Evolutionary conservation across 2,329 filamentous ascomycete species (phyloP).

Genomic region (Colletotrichum spaethianum): DNA sequence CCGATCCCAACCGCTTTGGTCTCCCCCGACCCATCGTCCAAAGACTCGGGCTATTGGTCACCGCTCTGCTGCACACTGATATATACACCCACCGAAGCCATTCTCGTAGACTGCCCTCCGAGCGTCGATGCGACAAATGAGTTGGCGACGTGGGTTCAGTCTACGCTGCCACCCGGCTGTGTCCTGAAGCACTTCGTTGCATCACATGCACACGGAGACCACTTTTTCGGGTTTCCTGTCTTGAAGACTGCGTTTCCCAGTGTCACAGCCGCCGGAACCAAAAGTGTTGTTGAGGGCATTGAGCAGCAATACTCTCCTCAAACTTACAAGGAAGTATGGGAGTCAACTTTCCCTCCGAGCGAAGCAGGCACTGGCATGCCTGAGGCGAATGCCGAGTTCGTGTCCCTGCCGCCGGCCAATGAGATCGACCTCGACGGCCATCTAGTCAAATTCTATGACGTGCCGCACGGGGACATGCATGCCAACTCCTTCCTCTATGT

Average conservation of each 20-base stretch:
- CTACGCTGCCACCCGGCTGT: neutral
- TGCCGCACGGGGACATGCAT: constrained; percentile 5
- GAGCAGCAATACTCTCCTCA: constrained; percentile 1
- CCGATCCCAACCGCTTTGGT: neutral
- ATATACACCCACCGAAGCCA: neutral
- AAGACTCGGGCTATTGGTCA: constrained; percentile 8
- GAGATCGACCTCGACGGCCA: neutral
- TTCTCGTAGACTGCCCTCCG: constrained; percentile 4
- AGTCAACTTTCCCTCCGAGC: neutral
- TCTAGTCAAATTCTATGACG: neutral
- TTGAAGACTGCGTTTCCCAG: neutral
- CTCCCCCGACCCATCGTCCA: neutral
- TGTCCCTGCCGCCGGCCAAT: neutral
- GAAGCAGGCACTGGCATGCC: constrained; percentile 2
- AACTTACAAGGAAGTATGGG: neutral
- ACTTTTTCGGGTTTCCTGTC: constrained; percentile 6
- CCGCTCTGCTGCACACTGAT: constrained; percentile 4
- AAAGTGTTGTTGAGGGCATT: constrained; percentile 2
- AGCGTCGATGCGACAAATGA: neutral
- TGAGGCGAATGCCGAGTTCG: neutral
- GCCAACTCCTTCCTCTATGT: constrained; percentile 14
- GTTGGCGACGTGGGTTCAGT: neutral
- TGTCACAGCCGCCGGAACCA: neutral
- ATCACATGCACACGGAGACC: constrained; percentile 15
- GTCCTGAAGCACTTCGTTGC: neutral